Percentiles rank a stretch among this genome's conserved stretches.
Evolutionary conservation across 2,329 filamentous ascomycete species (phyloP).

Genomic region (Epichloe brachyelytri): DNA sequence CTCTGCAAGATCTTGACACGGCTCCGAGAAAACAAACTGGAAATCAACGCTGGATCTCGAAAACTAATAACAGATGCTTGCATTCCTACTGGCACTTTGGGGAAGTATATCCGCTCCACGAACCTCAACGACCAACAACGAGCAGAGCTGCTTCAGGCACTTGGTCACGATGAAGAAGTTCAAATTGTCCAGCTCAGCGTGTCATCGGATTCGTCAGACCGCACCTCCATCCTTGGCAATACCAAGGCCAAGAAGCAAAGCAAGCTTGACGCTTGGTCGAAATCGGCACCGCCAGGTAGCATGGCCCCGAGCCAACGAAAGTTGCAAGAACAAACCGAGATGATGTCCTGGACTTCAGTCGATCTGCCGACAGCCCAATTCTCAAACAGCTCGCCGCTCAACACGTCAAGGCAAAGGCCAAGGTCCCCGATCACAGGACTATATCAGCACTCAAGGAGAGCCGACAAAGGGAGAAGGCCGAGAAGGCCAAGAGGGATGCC

Average conservation of each 20-base stretch:
- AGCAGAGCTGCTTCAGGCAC: conserved; percentile 59
- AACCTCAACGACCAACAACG: conserved; percentile 74
- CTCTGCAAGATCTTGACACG: conserved; percentile 74
- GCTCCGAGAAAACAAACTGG: conserved; percentile 64
- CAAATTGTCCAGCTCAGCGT: conserved; percentile 31
- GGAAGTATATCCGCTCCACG: conserved; percentile 52
- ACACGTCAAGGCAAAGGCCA: conserved; percentile 17
- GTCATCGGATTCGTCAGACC: conserved; percentile 11
- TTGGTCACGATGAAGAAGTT: conserved; percentile 45
- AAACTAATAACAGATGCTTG: conserved; percentile 55
- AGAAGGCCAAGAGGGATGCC: conserved; percentile 58
- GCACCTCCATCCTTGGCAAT: conserved; percentile 13
- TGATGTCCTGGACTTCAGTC: conserved; percentile 33
- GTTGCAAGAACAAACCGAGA: conserved; percentile 28
- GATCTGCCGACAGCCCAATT: conserved; percentile 32
- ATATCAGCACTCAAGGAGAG: conserved; percentile 49
- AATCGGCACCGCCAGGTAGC: conserved; percentile 26
- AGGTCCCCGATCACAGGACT: conserved; percentile 22
- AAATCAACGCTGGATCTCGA: conserved; percentile 48
- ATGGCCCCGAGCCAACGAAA: conserved; percentile 12
- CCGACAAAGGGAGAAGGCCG: conserved; percentile 62
- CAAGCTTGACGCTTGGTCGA: conserved; percentile 50
- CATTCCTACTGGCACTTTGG: conserved; percentile 38
- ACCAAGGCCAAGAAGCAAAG: conserved; percentile 41
- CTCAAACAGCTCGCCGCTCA: conserved; percentile 33